These are phyloP conservation scores for Cytauxzoon felis DNA, from an alignment of 169 alveolate genomes.

Conservation along the genomic window DNA sequence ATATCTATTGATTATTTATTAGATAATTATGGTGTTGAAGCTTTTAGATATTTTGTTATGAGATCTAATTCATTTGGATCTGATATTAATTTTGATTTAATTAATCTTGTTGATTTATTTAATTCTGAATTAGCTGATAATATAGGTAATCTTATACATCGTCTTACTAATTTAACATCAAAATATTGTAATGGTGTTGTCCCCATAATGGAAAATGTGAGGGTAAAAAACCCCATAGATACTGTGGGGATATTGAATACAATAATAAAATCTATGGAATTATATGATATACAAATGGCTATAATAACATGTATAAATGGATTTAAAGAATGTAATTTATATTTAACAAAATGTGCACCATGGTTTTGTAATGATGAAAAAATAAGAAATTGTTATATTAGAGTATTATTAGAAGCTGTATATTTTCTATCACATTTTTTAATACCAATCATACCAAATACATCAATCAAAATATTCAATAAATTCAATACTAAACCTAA, in stretches of 20 bases:
- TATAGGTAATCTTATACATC: slow-evolving; percentile 79
- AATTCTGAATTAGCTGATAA: slow-evolving; percentile 81
- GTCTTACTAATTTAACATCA: slow-evolving; percentile 69
- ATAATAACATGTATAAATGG: slow-evolving; percentile 71
- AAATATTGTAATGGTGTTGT: slow-evolving; percentile 72
- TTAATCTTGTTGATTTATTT: slow-evolving; percentile 70
- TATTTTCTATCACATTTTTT: slow-evolving; percentile 82
- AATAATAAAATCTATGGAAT: slow-evolving; percentile 45
- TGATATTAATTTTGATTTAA: slow-evolving; percentile 73
- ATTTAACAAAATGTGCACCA: slow-evolving; percentile 83
- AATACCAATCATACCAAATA: slow-evolving; percentile 81
- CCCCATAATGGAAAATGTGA: slow-evolving; percentile 56
- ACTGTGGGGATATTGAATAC: slow-evolving; percentile 62
- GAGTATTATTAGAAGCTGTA: slow-evolving; percentile 84
- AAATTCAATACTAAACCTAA: slow-evolving; percentile 69
- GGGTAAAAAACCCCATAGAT: slow-evolving; percentile 72
- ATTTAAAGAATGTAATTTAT: slow-evolving; percentile 79
- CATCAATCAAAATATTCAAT: slow-evolving; percentile 74
- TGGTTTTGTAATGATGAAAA: slow-evolving; percentile 73
- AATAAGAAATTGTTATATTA: slow-evolving; percentile 71
- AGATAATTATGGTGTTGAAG: slow-evolving; percentile 65
- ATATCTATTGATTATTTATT: slow-evolving; percentile 78
- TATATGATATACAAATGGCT: slow-evolving; percentile 66
- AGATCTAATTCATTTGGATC: slow-evolving; percentile 72
- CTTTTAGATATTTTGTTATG: slow-evolving; percentile 73